Evolutionary conservation across 2,329 filamentous ascomycete genomes (phyloP), one percentile per base, ranked within the genome.

Genomic region (Ramularia endophylla): DNA sequence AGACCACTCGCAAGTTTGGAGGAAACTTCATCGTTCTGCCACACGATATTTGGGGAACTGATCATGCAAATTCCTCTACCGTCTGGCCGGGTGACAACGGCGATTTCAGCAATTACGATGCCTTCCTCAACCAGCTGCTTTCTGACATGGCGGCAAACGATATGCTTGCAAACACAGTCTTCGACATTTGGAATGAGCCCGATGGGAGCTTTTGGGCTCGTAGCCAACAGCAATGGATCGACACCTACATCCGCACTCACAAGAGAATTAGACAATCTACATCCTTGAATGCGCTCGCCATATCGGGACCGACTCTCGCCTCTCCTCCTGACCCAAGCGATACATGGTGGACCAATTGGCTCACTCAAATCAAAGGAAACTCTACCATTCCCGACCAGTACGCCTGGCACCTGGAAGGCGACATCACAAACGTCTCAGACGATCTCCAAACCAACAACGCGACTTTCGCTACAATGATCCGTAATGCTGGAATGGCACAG

Each of bases 171-270:
- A 64, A 61, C 0, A 47, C 76, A 0, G 59, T 70, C 0, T 56
- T 70, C 8, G 74, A 77, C 38, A 66, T 74, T 27, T 77, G 73
- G 73, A 77, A 77, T 41, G 73, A 77, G 55, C 70, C 73, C 0
- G 72, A 75, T 38, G 40, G 35, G 17, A 27, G 13, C 33, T 73
- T 70, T 61, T 65, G 64, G 56, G 42, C 41, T 6, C 56, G 67
- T 3, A 34, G 46, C 1, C 59, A 62, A 47, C 19, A 57, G 9
- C 69, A 72, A 42, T 73, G 58, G 38, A 43, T 72, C 8, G 52
- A 68, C 31, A 53, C 68, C 30, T 72, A 64, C 54, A 56, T 57
- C 17, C 57, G 65, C 19, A 66, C 65, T 3, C 58, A 66, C 44
- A 55, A 64, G 17, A 47, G 59, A 4, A 50, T 71, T n/a, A 61